Evolutionary conservation across 2,329 filamentous ascomycete genomes (phyloP), one percentile per base, ranked within the genome.

Genomic region (Fusarium chlamydosporum): DNA sequence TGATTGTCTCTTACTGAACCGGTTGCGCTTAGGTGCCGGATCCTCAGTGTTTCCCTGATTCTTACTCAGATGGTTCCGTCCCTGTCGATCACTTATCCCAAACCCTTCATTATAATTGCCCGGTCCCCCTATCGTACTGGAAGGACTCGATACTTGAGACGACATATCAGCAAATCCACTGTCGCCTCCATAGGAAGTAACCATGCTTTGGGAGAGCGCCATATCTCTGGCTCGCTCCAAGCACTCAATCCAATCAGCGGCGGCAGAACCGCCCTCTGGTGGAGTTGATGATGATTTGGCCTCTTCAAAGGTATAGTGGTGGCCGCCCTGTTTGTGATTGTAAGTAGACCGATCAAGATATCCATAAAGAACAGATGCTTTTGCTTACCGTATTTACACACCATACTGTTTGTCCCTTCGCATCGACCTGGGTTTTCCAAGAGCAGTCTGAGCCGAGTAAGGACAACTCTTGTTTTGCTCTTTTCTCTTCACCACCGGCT

Each of bases 251-350:
- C 96, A 99, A 78, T 98, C 95, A 70, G 96, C 90, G 7, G 92
- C 92, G 6, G 90, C 90, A 60, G 89, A 86, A 65, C 89, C 89
- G 41, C 85, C 86, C 67, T 89, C 90, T 23, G 85, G 37, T 16
- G 70, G 84, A 66, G 47, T 84, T 84, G 72, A 77, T 74, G 60
- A 88, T 18, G 89, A 86, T 77, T 96, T 97, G n/a, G 89, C 86
- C 75, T 98, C 94, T 81, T 99, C 96, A 75, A 99, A 99, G 15
- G 92, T 92, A 77, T 92, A 96, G 74, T 96, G 94, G 75, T 94
- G 92, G 61, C 97, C 94, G 70, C 89, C 89, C 95, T 97, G n/a
- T 27, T 26, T 18, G 29, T 23, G 16, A 3, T 45, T 20, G 16
- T 59, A 38, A 45, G 34, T 43, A 48, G 20, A 20, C 23, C 43